A percentile compares a stretch with the other conserved stretches of the same genome.
These are phyloP conservation scores for Bipolaris sorokiniana DNA, from an alignment of 2,329 filamentous ascomycete genomes.

Conservation along the genomic window DNA sequence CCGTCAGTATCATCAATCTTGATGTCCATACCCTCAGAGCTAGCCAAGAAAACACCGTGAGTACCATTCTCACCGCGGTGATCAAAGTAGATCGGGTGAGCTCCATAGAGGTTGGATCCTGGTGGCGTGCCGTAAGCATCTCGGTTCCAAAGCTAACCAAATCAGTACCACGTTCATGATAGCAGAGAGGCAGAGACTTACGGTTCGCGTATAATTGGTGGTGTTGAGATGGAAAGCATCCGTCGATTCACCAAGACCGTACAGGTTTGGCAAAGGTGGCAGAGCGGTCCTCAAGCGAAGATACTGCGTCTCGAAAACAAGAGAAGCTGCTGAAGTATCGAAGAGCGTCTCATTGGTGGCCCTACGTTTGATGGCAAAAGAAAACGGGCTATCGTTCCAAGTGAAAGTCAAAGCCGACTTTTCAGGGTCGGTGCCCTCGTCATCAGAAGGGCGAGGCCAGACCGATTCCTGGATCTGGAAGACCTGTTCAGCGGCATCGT, in stretches of 20 bases:
- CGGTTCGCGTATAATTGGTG: constrained; percentile 64
- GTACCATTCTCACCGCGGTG: constrained; percentile 61
- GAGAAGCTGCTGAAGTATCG: constrained; percentile 69
- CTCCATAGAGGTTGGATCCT: constrained; percentile 72
- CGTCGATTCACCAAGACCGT: constrained; percentile 78
- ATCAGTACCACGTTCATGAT: constrained; percentile 60
- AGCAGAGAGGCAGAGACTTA: constrained; percentile 32
- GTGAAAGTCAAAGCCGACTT: constrained; percentile 61
- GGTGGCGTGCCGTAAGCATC: constrained; percentile 68
- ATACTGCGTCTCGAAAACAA: constrained; percentile 80
- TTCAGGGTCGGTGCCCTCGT: constrained; percentile 30
- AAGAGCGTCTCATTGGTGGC: constrained; percentile 67
- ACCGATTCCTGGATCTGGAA: constrained; percentile 76
- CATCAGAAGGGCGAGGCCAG: constrained; percentile 63
- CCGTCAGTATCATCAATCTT: constrained; percentile 70
- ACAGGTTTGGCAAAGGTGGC: constrained; percentile 71
- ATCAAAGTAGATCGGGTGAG: constrained; percentile 78
- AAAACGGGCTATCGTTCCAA: constrained; percentile 66
- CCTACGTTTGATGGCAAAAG: constrained; percentile 66
- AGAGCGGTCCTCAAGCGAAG: constrained; percentile 72
- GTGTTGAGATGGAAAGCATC: constrained; percentile 72
- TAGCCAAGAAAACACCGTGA: constrained; percentile 47
- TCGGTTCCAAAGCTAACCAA: constrained; percentile 68
- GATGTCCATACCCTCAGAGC: constrained; percentile 67
- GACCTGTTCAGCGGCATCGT: constrained; percentile 69